A percentile compares a stretch with the other conserved stretches of the same genome.
Conservation (phyloP, 768 basidiomycete species). For the Russula griseocarnosa region DNA sequence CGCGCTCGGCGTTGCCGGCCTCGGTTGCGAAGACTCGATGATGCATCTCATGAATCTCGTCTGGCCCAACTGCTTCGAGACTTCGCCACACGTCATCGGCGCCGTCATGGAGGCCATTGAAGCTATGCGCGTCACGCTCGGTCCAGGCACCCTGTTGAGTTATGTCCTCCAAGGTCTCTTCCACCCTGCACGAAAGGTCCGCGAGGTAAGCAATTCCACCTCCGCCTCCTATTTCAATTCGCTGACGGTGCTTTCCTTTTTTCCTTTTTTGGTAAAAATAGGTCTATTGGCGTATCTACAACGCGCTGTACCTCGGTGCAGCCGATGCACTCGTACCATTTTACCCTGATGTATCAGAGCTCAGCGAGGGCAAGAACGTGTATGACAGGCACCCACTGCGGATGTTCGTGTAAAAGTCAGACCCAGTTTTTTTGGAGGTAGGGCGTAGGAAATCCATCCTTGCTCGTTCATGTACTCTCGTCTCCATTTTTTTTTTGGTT, state of each 20-base stretch:
- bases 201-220: constrained; percentile 61
- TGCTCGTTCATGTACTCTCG: neutral
- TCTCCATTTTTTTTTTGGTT: neutral
- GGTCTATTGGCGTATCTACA: constrained; percentile 94
- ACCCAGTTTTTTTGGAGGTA: neutral
- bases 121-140: constrained; percentile 93
- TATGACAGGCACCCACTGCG: constrained; percentile 83
- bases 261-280: constrained; percentile 26
- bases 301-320: constrained; percentile 88
- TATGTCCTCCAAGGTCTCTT: constrained; percentile 94
- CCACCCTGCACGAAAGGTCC: constrained; percentile 95
- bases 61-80: constrained; percentile 99
- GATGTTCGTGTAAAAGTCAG: constrained; percentile 61
- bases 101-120: constrained; percentile 98
- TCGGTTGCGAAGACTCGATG: constrained; percentile 98
- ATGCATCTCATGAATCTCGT: constrained; percentile 96
- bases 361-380: constrained; percentile 84
- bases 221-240: neutral
- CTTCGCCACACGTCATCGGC: constrained; percentile 95
- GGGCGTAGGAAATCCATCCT: neutral
- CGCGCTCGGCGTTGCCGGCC: constrained; percentile 92
- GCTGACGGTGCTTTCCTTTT: neutral
- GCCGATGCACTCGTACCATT: constrained; percentile 91
- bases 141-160: constrained; percentile 86
- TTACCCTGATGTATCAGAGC: constrained; percentile 86